Base-by-base conservation (phyloP, 768 basidiomycete genomes). In the Lactifluus subvellereus region DNA sequence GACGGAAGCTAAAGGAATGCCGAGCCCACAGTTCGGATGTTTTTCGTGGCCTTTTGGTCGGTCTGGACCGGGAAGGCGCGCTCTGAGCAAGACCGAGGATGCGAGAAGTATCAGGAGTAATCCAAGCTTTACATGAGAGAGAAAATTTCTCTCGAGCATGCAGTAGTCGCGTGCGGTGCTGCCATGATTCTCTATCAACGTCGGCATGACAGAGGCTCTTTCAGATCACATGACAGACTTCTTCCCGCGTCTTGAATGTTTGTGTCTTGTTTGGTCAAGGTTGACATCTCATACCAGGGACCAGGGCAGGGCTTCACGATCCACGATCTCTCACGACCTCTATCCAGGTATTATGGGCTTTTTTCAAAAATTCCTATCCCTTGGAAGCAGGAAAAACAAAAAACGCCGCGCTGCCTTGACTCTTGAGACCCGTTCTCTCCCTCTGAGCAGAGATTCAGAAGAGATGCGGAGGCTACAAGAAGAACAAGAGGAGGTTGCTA, bases 141-240 rank as follows among this genome's bases (percentile, higher is more conserved):
- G 76, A 54, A 88, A 75, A 67, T 91, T 90, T 56, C 89, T 79
- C 72, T 90, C 89, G 14, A 91, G 79, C 87, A 90, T 88, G 72
- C 82, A 86, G 64, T 83, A 88, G 71, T 91, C 89, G 69, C 88
- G 78, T n/a, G 86, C 86, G 6, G 77, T 76, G 66, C 88, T 75
- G 37, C 70, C 71, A 7, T 59, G 60, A 54, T 70, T 72, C 33
- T 69, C 58, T 6, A 69, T 53, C 42, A 55, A 52, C 1, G 64
- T 65, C 6, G 69, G 70, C 71, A 71, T 71, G 18, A 5, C 2
- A 14, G 13, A 40, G 16, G 2, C 2, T 13, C 5, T 33, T 32
- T 33, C 52, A 1, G 13, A 52, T 57, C 62, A 63, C 62, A 54
- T 63, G 62, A 59, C 54, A 20, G 2, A 3, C 16, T 10, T 16